phyloP scores from a whole-genome alignment of 257 asterid genomes.

The Osmanthus fragrans region DNA sequence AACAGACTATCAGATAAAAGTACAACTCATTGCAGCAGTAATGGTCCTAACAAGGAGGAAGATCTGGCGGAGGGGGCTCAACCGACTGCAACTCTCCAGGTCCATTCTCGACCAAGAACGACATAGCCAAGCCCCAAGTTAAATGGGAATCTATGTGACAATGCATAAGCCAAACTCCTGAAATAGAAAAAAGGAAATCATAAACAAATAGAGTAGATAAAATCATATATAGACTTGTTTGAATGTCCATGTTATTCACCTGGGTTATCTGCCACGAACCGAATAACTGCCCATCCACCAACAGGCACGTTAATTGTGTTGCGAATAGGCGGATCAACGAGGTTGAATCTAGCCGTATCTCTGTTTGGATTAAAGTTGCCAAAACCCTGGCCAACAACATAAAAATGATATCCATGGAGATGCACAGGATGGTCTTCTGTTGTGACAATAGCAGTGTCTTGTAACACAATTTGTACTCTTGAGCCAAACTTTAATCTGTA shows the following conservation, averaged over 20 bases:
- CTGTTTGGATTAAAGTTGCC: slow-evolving; percentile 57
- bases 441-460: slow-evolving; percentile 58
- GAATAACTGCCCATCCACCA: slow-evolving; percentile 71
- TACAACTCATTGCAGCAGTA: neutral
- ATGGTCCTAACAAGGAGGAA: slow-evolving; percentile 55
- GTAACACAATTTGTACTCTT: slow-evolving; percentile 57
- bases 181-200: neutral
- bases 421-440: slow-evolving; percentile 70
- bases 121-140: slow-evolving; percentile 62
- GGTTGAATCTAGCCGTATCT: slow-evolving; percentile 52
- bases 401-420: slow-evolving; percentile 69
- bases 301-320: slow-evolving; percentile 64
- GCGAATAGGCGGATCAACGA: slow-evolving; percentile 56
- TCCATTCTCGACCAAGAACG: slow-evolving; percentile 69
- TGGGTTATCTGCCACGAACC: slow-evolving; percentile 69
- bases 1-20: neutral
- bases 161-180: slow-evolving; percentile 81
- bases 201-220: neutral
- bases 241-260: slow-evolving; percentile 30
- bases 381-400: slow-evolving; percentile 63
- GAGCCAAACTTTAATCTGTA: slow-evolving; percentile 51
- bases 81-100: slow-evolving; percentile 48
- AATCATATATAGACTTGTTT: neutral
- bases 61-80: slow-evolving; percentile 70
- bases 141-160: slow-evolving; percentile 79